Evolutionary conservation across 352 stramenopile genomes (phyloP).

Genomic region (Globisporangium parvum): DNA sequence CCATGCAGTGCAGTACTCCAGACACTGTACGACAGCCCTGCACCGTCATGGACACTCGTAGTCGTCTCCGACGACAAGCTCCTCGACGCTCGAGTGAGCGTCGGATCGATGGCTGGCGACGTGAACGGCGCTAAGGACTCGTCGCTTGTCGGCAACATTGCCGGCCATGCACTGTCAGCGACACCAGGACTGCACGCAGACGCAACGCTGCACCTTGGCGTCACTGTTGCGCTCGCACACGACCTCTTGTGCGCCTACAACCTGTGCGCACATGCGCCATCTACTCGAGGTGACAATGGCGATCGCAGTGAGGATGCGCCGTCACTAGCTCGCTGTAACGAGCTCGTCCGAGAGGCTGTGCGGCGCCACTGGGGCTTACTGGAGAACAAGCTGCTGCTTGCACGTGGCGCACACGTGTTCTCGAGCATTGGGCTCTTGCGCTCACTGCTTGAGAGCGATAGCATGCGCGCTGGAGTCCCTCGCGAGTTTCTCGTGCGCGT

Average conservation of each 20-base stretch:
- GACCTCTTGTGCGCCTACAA: slow-evolving; percentile 22
- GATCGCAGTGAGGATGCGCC: not conserved
- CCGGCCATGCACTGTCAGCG: slow-evolving; percentile 19
- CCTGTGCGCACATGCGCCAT: slow-evolving; percentile 1
- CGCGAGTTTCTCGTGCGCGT: slow-evolving; percentile 24
- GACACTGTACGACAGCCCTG: slow-evolving; percentile 5
- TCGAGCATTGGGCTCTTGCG: slow-evolving; percentile 31
- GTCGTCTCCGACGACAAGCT: slow-evolving; percentile 10
- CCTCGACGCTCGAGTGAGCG: slow-evolving; percentile 3
- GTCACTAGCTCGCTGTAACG: slow-evolving; percentile 1
- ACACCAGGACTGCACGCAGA: slow-evolving; percentile 21
- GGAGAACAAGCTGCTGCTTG: slow-evolving; percentile 25
- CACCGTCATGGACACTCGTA: slow-evolving; percentile 11
- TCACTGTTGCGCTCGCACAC: slow-evolving; percentile 22
- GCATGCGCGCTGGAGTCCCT: slow-evolving; percentile 17
- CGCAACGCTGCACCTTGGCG: slow-evolving; percentile 32
- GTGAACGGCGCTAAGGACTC: not conserved
- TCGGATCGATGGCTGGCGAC: not conserved
- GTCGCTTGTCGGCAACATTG: slow-evolving; percentile 24
- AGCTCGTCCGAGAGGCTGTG: slow-evolving; percentile 30
- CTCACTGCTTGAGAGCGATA: slow-evolving; percentile 19
- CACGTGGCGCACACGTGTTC: slow-evolving; percentile 38
- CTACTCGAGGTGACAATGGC: not conserved
- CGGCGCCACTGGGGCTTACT: slow-evolving; percentile 34
- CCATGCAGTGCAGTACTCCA: slow-evolving; percentile 2